A percentile compares a stretch with the other conserved stretches of the same genome.
phyloP scores from a whole-genome alignment of 805 yeast genomes.

The Candida hungchunana region DNA sequence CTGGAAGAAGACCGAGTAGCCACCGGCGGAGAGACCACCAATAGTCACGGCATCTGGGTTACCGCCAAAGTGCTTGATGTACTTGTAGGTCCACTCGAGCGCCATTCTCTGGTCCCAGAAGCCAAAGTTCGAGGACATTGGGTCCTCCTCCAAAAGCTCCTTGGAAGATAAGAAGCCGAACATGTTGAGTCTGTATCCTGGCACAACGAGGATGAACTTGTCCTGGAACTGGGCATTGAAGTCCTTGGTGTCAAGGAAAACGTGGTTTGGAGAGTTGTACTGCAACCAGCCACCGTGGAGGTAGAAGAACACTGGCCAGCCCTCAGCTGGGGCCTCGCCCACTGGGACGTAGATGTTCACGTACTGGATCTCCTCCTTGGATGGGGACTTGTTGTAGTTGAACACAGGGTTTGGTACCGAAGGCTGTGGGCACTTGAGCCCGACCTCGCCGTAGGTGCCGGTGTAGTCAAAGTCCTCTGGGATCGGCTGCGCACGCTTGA shows the following conservation, averaged over 20 bases:
- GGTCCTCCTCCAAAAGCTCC: constrained; percentile 26
- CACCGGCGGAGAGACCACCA: constrained; percentile 47
- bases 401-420: constrained; percentile 27
- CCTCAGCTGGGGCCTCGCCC: constrained; percentile 30
- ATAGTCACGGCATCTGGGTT: constrained; percentile 38
- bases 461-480: constrained; percentile 34
- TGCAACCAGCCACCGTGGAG: constrained; percentile 44
- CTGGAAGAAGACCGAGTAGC: constrained; percentile 38
- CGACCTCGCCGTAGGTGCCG: constrained; percentile 34
- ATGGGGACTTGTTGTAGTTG: constrained; percentile 16
- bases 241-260: constrained; percentile 23
- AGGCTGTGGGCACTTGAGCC: constrained; percentile 36
- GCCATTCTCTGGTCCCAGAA: constrained; percentile 43
- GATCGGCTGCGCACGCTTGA: constrained; percentile 30
- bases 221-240: constrained; percentile 27
- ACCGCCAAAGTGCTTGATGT: constrained; percentile 44
- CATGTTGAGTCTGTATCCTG: constrained; percentile 39
- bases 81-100: constrained; percentile 40
- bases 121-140: constrained; percentile 24
- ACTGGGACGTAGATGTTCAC: constrained; percentile 38
- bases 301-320: constrained; percentile 40
- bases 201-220: constrained; percentile 34
- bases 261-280: constrained; percentile 20
- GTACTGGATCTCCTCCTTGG: constrained; percentile 32
- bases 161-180: constrained; percentile 38